These are phyloP conservation scores for Cornus florida DNA, from an alignment of 148 eudicot genomes.

Conservation along the genomic window DNA sequence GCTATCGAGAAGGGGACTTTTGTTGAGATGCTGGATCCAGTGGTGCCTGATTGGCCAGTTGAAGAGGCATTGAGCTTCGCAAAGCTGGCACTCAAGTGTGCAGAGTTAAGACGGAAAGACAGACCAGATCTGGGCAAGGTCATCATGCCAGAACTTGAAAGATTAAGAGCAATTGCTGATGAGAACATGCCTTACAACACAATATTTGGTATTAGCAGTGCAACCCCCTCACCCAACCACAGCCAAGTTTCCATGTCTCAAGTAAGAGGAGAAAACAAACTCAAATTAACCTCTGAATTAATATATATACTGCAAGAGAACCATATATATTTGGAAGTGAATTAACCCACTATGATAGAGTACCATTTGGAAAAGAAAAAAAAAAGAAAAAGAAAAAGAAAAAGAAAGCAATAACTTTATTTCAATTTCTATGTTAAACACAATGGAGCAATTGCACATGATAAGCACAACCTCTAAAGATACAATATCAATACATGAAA, in stretches of 20 bases:
- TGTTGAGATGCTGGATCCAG: slow-evolving; percentile 53
- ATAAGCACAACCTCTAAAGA: neutral
- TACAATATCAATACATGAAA: neutral
- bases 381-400: neutral
- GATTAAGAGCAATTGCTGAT: slow-evolving; percentile 55
- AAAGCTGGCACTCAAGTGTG: slow-evolving; percentile 60
- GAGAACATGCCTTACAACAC: slow-evolving; percentile 32
- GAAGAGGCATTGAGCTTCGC: slow-evolving; percentile 70
- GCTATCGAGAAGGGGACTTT: slow-evolving; percentile 69
- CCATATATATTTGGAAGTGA: neutral
- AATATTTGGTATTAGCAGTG: slow-evolving; percentile 18
- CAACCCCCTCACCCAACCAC: slow-evolving; percentile 20
- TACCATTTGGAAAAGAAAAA: neutral
- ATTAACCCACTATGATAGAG: neutral
- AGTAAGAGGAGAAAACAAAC: slow-evolving; percentile 25
- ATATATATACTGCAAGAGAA: neutral
- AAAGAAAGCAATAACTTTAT: neutral
- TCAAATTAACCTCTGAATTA: no score
- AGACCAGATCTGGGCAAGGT: slow-evolving; percentile 78
- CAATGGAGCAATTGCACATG: neutral
- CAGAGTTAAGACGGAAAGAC: slow-evolving; percentile 77
- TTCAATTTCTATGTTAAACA: neutral
- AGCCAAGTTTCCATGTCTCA: slow-evolving; percentile 38
- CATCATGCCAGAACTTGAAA: slow-evolving; percentile 62
- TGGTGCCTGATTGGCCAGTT: slow-evolving; percentile 71